phyloP scores from a whole-genome alignment of 208 protist genomes.

The Vickermania ingenoplastis region DNA sequence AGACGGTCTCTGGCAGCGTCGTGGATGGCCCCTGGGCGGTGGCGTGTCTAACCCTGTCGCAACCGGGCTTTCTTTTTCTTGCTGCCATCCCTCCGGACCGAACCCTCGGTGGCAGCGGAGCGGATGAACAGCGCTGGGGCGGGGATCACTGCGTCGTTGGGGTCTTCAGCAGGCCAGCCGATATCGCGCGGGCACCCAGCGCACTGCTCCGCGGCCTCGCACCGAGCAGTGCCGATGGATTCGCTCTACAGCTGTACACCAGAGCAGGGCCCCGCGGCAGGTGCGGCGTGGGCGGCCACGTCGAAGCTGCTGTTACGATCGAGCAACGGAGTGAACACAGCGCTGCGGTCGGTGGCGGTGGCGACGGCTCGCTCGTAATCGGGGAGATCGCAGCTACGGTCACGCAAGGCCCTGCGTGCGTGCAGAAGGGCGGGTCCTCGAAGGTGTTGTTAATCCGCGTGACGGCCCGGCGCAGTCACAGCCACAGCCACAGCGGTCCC shows the following conservation, averaged over 20 bases:
- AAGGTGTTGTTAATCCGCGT: no score
- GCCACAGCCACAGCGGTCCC: no score
- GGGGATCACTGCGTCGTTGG: slow-evolving; percentile 9
- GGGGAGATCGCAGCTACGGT: no score
- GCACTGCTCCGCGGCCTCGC: slow-evolving; percentile 11
- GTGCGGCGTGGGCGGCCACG: slow-evolving; percentile 15
- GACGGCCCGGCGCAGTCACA: no score
- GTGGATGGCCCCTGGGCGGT: slow-evolving; percentile 24
- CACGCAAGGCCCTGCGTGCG: no score
- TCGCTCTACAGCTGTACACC: slow-evolving; percentile 12
- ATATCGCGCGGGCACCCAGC: slow-evolving; percentile 12
- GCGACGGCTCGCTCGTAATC: no score
- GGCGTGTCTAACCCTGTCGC: slow-evolving; percentile 14
- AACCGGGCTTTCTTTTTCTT: slow-evolving; percentile 18
- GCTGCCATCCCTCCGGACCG: not conserved
- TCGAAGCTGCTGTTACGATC: slow-evolving; percentile 14
- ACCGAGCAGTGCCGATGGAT: no score
- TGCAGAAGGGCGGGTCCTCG: no score
- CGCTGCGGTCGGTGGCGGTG: no score
- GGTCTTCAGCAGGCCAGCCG: slow-evolving; percentile 15
- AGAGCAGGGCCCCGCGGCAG: slow-evolving; percentile 13
- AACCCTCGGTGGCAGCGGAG: no score
- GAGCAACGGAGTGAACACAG: no score
- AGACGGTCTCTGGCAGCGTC: slow-evolving; percentile 5
- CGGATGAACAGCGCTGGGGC: slow-evolving; percentile 2